A percentile compares a stretch with the other conserved stretches of the same genome.
phyloP scores from a whole-genome alignment of 139 green algal species.

The Ettlia oleoabundans region DNA sequence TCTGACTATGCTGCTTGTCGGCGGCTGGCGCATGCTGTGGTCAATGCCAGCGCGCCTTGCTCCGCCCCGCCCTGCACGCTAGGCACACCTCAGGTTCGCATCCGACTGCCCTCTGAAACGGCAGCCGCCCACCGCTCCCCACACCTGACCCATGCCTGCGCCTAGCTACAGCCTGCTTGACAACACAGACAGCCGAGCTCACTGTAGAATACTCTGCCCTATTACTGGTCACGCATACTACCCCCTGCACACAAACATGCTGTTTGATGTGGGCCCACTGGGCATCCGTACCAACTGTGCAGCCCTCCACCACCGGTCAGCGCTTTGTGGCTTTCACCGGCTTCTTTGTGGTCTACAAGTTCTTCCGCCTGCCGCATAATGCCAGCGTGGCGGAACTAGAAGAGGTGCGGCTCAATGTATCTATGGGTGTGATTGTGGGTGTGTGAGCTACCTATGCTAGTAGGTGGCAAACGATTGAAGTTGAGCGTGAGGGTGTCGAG shows the following conservation, averaged over 20 bases:
- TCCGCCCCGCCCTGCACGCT: constrained; percentile 53
- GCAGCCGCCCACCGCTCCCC: no score
- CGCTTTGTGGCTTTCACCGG: constrained; percentile 70
- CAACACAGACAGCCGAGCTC: no score
- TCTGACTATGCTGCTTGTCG: constrained; percentile 62
- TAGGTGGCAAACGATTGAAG: no score
- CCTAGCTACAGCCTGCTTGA: no score
- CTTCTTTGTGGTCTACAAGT: constrained; percentile 85
- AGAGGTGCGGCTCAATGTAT: background rate
- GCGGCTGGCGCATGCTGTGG: constrained; percentile 51
- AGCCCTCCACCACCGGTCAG: constrained; percentile 40
- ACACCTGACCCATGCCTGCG: no score
- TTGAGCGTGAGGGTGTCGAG: no score
- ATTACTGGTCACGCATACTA: no score
- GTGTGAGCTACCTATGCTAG: no score
- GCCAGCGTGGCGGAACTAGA: constrained; percentile 48
- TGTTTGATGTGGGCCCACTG: no score
- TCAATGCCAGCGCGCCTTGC: constrained; percentile 52
- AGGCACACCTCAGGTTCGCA: constrained; percentile 32
- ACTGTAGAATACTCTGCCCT: no score
- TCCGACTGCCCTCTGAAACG: background rate
- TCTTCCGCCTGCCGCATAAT: constrained; percentile 59
- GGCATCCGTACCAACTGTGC: background rate
- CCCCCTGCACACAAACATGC: no score
- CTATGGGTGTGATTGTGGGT: no score